A percentile compares a stretch with the other conserved stretches of the same genome.
phyloP scores from a whole-genome alignment of 768 basidiomycete species.

The Dacryopinax spathularia region DNA sequence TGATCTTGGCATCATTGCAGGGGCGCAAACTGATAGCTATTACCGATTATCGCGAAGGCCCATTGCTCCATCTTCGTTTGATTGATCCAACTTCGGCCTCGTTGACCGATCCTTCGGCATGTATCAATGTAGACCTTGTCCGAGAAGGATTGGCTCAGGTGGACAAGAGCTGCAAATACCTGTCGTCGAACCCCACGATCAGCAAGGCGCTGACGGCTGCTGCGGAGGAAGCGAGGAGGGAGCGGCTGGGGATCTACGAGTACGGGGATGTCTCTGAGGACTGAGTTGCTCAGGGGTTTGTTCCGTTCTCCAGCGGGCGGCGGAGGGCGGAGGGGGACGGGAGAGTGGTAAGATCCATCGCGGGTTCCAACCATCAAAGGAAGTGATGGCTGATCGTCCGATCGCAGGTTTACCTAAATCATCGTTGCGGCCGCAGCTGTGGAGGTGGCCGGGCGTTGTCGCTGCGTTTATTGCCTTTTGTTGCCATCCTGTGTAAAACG shows the following conservation, averaged over 20 bases:
- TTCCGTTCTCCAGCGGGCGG: constrained; percentile 1
- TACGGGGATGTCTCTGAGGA: constrained; percentile 86
- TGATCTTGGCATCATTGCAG: constrained; percentile 17
- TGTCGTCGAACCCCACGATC: constrained; percentile 53
- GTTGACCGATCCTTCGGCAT: constrained; percentile 52
- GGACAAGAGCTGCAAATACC: constrained; percentile 67
- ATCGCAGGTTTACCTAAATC: not conserved
- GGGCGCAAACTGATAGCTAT: constrained; percentile 97
- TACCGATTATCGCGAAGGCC: constrained; percentile 71
- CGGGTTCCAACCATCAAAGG: not conserved
- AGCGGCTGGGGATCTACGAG: constrained; percentile 73
- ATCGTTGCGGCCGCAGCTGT: not conserved
- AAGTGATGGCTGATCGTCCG: not conserved
- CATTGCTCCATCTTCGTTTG: constrained; percentile 70
- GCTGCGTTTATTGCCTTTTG: no score
- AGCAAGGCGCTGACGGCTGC: constrained; percentile 50
- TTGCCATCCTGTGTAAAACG: not conserved
- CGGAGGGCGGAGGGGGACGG: not conserved
- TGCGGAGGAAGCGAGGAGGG: constrained; percentile 50
- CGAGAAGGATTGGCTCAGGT: constrained; percentile 73
- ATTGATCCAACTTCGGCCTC: constrained; percentile 68
- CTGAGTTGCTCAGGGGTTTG: not conserved
- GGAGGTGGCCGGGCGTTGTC: not conserved
- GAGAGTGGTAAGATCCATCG: not conserved
- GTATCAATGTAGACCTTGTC: constrained; percentile 79